Percentiles rank a stretch among this genome's conserved stretches.
phyloP scores from a whole-genome alignment of 2,329 filamentous ascomycete genomes.

The Ophiocordyceps camponoti-floridani region DNA sequence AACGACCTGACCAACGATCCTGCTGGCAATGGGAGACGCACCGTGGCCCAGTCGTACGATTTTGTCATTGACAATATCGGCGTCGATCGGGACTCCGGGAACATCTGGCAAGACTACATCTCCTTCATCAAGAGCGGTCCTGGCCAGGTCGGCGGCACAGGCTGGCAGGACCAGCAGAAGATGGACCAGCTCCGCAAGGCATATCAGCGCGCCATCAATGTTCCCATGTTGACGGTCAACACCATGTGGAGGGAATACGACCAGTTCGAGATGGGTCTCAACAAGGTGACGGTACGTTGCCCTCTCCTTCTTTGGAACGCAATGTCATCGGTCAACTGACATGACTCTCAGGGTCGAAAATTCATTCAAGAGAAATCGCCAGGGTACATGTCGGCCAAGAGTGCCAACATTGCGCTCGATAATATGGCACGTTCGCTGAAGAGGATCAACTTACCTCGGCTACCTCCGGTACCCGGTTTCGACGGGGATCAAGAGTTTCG shows the following conservation, averaged over 20 bases:
- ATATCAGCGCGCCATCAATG: conserved; percentile 75
- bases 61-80: conserved; percentile 83
- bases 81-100: conserved; percentile 75
- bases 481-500: conserved; percentile 73
- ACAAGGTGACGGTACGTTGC: conserved; percentile 61
- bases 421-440: conserved; percentile 65
- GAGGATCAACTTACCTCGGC: conserved; percentile 58
- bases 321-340: conserved; percentile 3
- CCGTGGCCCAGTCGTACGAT: conserved; percentile 75
- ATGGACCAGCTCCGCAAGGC: conserved; percentile 86
- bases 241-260: conserved; percentile 95
- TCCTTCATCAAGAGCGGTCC: conserved; percentile 82
- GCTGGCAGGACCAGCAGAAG: conserved; percentile 96
- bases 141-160: conserved; percentile 65
- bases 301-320: too few species aligned
- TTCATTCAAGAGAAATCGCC: conserved; percentile 86
- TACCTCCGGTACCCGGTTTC: conserved; percentile 73
- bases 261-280: conserved; percentile 82
- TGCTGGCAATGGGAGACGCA: conserved; percentile 56
- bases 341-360: conserved; percentile 57
- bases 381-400: conserved; percentile 89
- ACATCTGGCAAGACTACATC: conserved; percentile 88
- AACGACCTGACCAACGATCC: conserved; percentile 72
- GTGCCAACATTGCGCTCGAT: conserved; percentile 76
- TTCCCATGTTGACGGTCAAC: conserved; percentile 72